Conservation (phyloP, 805 yeast species). For the Myxozyma neotropica region DNA sequence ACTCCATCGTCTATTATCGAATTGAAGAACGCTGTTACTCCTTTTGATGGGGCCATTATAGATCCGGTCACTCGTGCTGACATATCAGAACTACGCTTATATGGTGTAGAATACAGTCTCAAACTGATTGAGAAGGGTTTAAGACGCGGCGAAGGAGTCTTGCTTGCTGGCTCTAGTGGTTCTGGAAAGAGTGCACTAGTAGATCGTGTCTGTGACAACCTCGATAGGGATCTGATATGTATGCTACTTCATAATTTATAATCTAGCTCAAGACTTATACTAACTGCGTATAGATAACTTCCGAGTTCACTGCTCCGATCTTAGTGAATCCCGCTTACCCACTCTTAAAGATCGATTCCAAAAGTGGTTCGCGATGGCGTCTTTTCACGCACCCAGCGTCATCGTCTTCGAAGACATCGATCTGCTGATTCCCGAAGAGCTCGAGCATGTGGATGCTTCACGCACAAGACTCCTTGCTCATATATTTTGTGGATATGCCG, state of each 20-base stretch:
- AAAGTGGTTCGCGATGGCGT: conserved; percentile 54
- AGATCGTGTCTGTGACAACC: conserved; percentile 46
- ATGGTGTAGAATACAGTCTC: conserved; percentile 57
- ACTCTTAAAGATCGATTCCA: conserved; percentile 50
- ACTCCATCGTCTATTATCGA: conserved; percentile 24
- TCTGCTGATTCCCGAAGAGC: conserved; percentile 66
- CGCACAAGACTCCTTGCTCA: conserved; percentile 68
- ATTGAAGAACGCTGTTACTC: conserved; percentile 6
- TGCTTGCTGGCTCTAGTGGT: conserved; percentile 75
- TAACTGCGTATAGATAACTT: conserved; percentile 40
- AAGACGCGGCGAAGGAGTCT: conserved; percentile 55
- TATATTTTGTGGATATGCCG: conserved; percentile 53
- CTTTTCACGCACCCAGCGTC: conserved; percentile 79
- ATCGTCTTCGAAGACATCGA: conserved; percentile 80
- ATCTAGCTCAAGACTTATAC: not conserved
- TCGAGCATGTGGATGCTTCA: conserved; percentile 58
- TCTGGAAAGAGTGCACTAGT: conserved; percentile 74
- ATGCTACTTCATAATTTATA: not conserved
- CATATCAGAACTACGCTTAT: conserved; percentile 44
- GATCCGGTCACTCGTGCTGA: not conserved
- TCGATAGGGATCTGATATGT: conserved; percentile 50
- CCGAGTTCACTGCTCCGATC: conserved; percentile 56
- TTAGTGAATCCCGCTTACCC: conserved; percentile 57
- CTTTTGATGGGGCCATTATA: not conserved
- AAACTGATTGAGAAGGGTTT: conserved; percentile 47